Evolutionary conservation across 2,329 filamentous ascomycete species (phyloP).

Genomic region (Fusarium sp.): DNA sequence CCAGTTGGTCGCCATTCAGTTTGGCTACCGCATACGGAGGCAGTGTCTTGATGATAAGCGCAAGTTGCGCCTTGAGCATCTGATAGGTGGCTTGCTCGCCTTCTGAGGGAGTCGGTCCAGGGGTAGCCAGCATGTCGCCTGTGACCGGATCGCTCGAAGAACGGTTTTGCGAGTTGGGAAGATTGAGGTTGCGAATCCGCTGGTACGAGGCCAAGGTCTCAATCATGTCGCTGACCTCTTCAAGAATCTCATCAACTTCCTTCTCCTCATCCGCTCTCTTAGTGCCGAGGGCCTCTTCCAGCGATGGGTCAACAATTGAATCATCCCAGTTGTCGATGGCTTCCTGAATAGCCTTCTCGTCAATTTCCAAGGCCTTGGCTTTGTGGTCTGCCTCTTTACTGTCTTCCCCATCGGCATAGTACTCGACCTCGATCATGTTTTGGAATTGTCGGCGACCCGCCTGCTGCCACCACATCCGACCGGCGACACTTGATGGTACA

Average conservation of each 20-base stretch:
- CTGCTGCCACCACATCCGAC: constrained; percentile 81
- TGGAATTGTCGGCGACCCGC: constrained; percentile 74
- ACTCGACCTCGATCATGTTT: constrained; percentile 67
- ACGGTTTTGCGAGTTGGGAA: constrained; percentile 72
- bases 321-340: constrained; percentile 70
- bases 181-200: constrained; percentile 77
- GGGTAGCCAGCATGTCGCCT: constrained; percentile 74
- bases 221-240: constrained; percentile 79
- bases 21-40: constrained; percentile 90
- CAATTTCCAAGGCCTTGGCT: constrained; percentile 53
- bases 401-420: constrained; percentile 54
- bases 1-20: constrained; percentile 85
- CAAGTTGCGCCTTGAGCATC: constrained; percentile 78
- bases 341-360: constrained; percentile 64
- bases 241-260: constrained; percentile 75
- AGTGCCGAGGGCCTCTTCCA: constrained; percentile 62
- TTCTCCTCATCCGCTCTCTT: constrained; percentile 71
- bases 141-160: constrained; percentile 71
- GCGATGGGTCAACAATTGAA: constrained; percentile 65
- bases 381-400: constrained; percentile 49
- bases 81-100: constrained; percentile 73
- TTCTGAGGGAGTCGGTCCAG: constrained; percentile 74
- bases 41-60: constrained; percentile 77
- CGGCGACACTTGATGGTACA: constrained; percentile 73
- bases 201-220: constrained; percentile 83